Base-by-base conservation (phyloP, 352 stramenopile species). In the Globisporangium spinosum region DNA sequence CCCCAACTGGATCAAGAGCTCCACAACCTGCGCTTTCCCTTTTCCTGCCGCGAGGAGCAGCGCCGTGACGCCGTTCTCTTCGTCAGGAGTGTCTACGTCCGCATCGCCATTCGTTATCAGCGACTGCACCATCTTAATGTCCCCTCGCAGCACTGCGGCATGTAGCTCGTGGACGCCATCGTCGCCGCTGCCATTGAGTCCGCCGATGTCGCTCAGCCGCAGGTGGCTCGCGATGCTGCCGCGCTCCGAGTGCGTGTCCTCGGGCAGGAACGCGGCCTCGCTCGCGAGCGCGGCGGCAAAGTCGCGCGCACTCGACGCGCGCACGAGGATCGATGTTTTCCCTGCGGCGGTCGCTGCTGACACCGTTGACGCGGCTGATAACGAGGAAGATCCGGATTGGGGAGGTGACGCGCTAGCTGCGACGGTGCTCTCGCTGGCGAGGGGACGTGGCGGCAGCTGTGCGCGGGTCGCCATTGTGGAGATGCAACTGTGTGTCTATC, bases 21-120 rank as follows among this genome's bases (percentile, higher is more conserved):
- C 45, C 6, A 72, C 62, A 23, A 72, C 55, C 23, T 51, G 43
- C 27, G 15, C 38, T 9, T 61, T 55, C 22, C 68, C 68, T 38
- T 69, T 70, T 3, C 32, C 54, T 15, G 68, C 62, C 2, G 68
- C 68, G n/a, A 72, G 58, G 22, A 66, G 68, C 45, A 72, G 63
- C 22, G 68, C 62, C 17, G 68, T 72, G 9, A 54, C 51, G 38
- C 58, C 58, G 2, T 70, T 59, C 34, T 47, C 45, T n/a, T 29
- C 32, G 9, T 67, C 65, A 0, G 35, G 61, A 1, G 43, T 45
- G 38, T 76, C 71, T 2, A 77, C 54, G 29, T 72, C 35, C 0
- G 60, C 58, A 3, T 69, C 66, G 10, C 62, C 62, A 13, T 34
- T 69, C 10, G 27, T 54, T 5, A 64, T 32, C 22, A 72, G 62